phyloP scores from a whole-genome alignment of 1,284 basidiomycete genomes.

The Fomitopsis betulina region DNA sequence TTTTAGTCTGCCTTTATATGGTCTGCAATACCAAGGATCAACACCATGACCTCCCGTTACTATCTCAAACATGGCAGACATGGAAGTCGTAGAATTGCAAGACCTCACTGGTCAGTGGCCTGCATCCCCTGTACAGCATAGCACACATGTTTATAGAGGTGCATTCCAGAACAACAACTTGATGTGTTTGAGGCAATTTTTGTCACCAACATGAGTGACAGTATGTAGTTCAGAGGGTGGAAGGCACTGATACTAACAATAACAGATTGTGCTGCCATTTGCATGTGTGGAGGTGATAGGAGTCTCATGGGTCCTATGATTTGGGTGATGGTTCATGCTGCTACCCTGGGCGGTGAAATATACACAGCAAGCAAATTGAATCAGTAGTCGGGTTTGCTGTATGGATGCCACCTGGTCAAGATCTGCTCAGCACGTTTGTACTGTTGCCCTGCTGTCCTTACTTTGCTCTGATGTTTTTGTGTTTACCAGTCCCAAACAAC shows the following conservation, averaged over 20 bases:
- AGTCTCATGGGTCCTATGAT: slow-evolving; percentile 5
- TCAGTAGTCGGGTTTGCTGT: slow-evolving; percentile 14
- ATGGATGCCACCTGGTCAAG: slow-evolving; percentile 16
- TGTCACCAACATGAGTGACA: slow-evolving; percentile 8
- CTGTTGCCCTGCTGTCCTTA: not conserved
- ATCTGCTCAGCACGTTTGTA: slow-evolving; percentile 17
- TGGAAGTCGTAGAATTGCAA: no score
- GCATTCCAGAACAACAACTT: not conserved
- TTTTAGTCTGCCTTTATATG: no score
- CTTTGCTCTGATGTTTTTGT: no score
- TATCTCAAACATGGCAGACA: no score
- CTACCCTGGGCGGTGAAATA: slow-evolving; percentile 15
- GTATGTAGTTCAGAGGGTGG: not conserved
- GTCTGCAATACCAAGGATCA: no score
- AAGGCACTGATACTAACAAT: not conserved
- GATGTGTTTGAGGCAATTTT: not conserved
- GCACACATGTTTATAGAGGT: no score
- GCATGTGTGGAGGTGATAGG: slow-evolving; percentile 12
- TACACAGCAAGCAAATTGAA: slow-evolving; percentile 14
- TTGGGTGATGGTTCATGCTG: slow-evolving; percentile 16
- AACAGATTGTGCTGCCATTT: slow-evolving; percentile 5
- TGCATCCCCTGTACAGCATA: no score
- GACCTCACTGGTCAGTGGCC: no score
- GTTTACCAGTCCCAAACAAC: slow-evolving; percentile 2
- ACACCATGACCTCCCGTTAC: no score